Evolutionary conservation across 179 eudicot genomes (phyloP).

Genomic region (Spinacia oleracea): DNA sequence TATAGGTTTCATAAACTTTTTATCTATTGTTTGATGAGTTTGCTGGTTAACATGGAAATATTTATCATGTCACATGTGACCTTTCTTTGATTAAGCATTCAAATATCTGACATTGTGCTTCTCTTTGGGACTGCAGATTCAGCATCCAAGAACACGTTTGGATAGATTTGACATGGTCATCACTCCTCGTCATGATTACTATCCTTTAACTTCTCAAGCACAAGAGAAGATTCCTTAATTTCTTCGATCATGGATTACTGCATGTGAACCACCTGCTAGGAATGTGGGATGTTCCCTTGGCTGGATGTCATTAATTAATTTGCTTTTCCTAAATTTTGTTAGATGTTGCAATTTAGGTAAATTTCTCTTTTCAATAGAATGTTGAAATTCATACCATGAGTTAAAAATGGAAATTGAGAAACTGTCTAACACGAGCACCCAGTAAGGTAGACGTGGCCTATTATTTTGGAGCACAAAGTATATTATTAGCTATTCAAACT

Average conservation of each 20-base stretch:
- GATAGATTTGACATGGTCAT: slow-evolving; percentile 93
- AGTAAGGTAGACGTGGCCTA: no score
- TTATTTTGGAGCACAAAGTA: no score
- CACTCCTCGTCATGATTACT: slow-evolving; percentile 86
- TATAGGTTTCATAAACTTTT: not conserved
- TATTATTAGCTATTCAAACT: no score
- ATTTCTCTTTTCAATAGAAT: no score
- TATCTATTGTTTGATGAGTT: not conserved
- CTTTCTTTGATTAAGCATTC: no score
- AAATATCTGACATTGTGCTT: no score
- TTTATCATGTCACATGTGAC: not conserved
- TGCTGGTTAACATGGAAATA: not conserved
- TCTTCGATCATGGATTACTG: slow-evolving; percentile 79
- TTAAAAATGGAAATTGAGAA: no score
- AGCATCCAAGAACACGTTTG: no score
- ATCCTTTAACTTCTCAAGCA: slow-evolving; percentile 71
- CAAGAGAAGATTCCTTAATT: slow-evolving; percentile 75
- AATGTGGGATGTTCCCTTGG: slow-evolving; percentile 61
- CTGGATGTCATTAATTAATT: not conserved
- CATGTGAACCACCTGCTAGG: slow-evolving; percentile 76
- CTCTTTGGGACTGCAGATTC: no score
- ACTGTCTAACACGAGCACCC: no score
- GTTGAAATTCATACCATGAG: no score
- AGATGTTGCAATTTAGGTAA: no score
- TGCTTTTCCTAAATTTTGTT: not conserved